Percentiles rank a stretch among this genome's conserved stretches.
Conservation (phyloP, 306 rosid genomes). For the Sechiopsis laciniata region DNA sequence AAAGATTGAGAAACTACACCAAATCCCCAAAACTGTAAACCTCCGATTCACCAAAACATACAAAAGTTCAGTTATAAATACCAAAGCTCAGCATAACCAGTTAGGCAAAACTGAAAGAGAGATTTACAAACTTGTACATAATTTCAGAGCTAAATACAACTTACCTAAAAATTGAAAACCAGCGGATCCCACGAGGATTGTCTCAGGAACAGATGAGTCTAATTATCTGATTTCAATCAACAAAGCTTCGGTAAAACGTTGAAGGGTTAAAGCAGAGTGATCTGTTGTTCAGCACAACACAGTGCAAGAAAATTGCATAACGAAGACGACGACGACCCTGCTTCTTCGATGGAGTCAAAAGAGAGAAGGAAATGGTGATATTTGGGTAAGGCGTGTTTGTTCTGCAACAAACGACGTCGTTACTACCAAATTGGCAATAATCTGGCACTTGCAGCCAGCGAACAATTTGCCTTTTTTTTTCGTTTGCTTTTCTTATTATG, state of each 20-base stretch:
- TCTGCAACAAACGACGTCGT: slow-evolving; percentile 12
- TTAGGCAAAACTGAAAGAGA: background rate
- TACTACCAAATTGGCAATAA: slow-evolving; percentile 7
- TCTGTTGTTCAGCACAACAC: too few relatives aligned
- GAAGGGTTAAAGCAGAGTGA: background rate
- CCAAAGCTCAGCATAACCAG: background rate
- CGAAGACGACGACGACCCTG: background rate
- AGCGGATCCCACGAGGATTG: slow-evolving; percentile 12
- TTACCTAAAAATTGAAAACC: slow-evolving; percentile 11
- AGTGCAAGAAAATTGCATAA: too few relatives aligned
- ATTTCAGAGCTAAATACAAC: background rate
- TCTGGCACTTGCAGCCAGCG: slow-evolving; percentile 8
- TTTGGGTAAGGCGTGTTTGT: too few relatives aligned
- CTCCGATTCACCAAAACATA: background rate
- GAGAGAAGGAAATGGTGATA: background rate
- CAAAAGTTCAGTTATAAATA: background rate
- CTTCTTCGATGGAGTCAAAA: slow-evolving; percentile 8
- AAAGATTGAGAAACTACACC: background rate
- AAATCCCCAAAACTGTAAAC: background rate
- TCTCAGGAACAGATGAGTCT: background rate
- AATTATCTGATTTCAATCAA: background rate
- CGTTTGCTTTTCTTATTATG: background rate
- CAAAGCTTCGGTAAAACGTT: background rate
- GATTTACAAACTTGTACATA: background rate
- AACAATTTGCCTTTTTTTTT: slow-evolving; percentile 2